Evolutionary conservation across 2,329 filamentous ascomycete species (phyloP).

Genomic region (Penicillium sp.): DNA sequence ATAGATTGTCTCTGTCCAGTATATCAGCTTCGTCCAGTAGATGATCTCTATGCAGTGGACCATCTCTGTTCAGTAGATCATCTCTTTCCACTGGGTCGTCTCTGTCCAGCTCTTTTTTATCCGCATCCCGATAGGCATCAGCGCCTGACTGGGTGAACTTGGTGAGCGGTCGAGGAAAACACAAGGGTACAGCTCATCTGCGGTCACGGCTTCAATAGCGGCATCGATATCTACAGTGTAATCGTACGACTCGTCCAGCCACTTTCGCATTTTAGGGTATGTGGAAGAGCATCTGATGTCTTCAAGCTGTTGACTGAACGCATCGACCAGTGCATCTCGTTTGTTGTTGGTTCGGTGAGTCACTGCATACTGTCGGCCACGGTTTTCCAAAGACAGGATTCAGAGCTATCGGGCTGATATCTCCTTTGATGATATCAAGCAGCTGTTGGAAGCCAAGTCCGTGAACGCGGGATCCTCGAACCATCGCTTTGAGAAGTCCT

Average conservation of each 20-base stretch:
- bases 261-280: slow-evolving; percentile 25
- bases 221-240: slow-evolving; percentile 48
- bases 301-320: background rate
- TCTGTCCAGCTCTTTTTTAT: background rate
- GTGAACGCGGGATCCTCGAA: background rate
- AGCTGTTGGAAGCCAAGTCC: background rate
- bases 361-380: background rate
- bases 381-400: background rate
- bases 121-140: background rate
- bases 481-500: background rate
- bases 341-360: background rate
- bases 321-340: background rate
- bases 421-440: background rate
- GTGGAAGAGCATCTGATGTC: slow-evolving; percentile 19
- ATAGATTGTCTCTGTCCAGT: slow-evolving; percentile 30
- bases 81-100: no score
- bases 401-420: background rate
- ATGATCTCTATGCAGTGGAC: no score
- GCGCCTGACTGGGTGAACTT: background rate
- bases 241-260: slow-evolving; percentile 57
- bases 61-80: no score
- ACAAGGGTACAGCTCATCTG: slow-evolving; percentile 14
- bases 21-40: no score
- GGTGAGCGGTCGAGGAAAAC: background rate
- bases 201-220: slow-evolving; percentile 41